Conservation (phyloP, 2,329 filamentous ascomycete species). For the Trichoderma lentiforme region DNA sequence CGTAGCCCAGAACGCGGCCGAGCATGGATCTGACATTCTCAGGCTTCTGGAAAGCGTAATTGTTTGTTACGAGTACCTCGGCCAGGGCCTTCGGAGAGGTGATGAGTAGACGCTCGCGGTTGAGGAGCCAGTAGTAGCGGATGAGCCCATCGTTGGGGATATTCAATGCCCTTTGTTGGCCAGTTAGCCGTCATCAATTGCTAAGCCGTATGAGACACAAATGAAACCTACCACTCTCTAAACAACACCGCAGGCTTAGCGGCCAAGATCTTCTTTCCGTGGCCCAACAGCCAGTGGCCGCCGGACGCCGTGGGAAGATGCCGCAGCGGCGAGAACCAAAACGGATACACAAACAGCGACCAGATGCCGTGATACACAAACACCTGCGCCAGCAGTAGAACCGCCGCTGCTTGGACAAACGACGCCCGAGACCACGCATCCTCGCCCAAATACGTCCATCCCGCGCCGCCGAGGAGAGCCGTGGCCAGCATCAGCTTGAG, state of each 20-base stretch:
- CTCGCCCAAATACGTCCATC: slow-evolving; percentile 21
- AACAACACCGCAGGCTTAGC: slow-evolving; percentile 43
- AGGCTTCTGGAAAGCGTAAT: slow-evolving; percentile 69
- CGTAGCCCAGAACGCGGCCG: slow-evolving; percentile 63
- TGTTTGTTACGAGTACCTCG: slow-evolving; percentile 66
- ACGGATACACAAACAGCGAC: slow-evolving; percentile 46
- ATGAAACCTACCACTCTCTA: slow-evolving; percentile 45
- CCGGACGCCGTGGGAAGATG: slow-evolving; percentile 44
- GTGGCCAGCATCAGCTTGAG: slow-evolving; percentile 26
- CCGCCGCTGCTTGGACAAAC: slow-evolving; percentile 35
- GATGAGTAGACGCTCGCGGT: slow-evolving; percentile 60
- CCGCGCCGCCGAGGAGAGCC: slow-evolving; percentile 26
- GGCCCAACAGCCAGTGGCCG: slow-evolving; percentile 48
- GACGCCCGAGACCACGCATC: slow-evolving; percentile 29
- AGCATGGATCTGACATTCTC: slow-evolving; percentile 51
- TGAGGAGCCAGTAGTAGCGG: slow-evolving; percentile 61
- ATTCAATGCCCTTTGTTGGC: background rate
- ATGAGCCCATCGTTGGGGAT: slow-evolving; percentile 68
- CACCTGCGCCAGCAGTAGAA: slow-evolving; percentile 36
- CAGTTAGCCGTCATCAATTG: background rate
- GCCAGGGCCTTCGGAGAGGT: slow-evolving; percentile 62
- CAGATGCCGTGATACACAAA: slow-evolving; percentile 37
- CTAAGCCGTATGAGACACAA: background rate
- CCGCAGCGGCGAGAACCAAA: slow-evolving; percentile 48
- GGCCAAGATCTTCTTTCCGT: slow-evolving; percentile 39